Conservation (phyloP, 1,139 yeast species). For the Yamadazyma diospyri region DNA sequence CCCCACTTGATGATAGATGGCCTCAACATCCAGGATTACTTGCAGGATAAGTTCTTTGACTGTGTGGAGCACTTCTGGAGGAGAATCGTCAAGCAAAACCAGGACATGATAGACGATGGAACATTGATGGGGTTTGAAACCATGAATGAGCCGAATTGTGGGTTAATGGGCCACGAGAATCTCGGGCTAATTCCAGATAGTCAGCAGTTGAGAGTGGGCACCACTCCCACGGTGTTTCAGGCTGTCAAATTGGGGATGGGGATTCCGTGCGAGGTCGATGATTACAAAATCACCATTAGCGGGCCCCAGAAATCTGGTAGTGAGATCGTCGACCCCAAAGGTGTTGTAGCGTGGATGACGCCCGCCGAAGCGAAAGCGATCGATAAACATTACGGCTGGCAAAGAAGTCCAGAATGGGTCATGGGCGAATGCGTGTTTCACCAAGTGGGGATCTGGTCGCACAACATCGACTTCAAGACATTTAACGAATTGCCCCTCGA, state of each 20-base stretch:
- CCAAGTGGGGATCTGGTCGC: conserved; percentile 69
- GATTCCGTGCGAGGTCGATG: conserved; percentile 57
- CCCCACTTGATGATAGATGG: conserved; percentile 72
- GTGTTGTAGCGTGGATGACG: conserved; percentile 65
- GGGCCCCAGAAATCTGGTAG: conserved; percentile 71
- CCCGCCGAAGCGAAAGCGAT: conserved; percentile 32
- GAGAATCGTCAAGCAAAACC: conserved; percentile 44
- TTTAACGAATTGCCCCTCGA: conserved; percentile 19
- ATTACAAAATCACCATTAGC: conserved; percentile 60
- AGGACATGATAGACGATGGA: conserved; percentile 52
- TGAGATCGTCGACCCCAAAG: conserved; percentile 60
- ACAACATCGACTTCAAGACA: conserved; percentile 28
- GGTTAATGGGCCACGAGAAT: conserved; percentile 54
- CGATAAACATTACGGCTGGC: conserved; percentile 70
- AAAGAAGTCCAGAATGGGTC: conserved; percentile 60
- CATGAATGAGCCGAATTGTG: conserved; percentile 80
- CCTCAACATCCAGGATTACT: conserved; percentile 70
- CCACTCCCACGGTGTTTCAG: conserved; percentile 66
- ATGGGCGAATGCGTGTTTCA: conserved; percentile 79
- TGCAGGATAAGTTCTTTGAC: conserved; percentile 60
- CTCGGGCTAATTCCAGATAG: conserved; percentile 45
- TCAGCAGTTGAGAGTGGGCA: conserved; percentile 60
- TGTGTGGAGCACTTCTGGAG: conserved; percentile 56
- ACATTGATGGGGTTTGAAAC: conserved; percentile 76
- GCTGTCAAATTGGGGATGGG: conserved; percentile 71